Evolutionary conservation across 139 green algal genomes (phyloP).

Genomic region (Chlorella sp.): DNA sequence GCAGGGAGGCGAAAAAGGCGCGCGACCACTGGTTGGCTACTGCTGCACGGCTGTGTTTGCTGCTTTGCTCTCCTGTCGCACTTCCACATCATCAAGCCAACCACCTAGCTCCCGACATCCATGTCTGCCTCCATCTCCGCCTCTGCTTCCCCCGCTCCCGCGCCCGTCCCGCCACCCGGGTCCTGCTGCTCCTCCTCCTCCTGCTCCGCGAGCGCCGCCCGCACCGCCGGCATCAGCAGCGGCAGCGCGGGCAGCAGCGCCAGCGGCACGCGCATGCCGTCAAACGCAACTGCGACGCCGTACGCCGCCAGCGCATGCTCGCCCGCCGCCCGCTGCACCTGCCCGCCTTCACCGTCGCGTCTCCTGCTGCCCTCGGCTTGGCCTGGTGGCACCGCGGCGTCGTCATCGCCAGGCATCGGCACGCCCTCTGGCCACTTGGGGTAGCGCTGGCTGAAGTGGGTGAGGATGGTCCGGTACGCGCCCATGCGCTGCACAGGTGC

Average conservation of each 20-base stretch:
- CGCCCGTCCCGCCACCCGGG: not conserved
- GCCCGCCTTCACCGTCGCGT: not conserved
- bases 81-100: too few species aligned
- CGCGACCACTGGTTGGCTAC: too few species aligned
- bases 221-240: conserved; percentile 18
- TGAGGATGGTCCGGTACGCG: conserved; percentile 62
- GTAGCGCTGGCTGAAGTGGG: conserved; percentile 74
- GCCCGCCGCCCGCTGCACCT: not conserved
- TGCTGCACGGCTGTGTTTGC: too few species aligned
- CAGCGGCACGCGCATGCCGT: conserved; percentile 64
- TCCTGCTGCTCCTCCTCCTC: not conserved
- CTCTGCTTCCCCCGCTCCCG: not conserved
- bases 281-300: conserved; percentile 50
- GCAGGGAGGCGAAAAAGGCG: too few species aligned
- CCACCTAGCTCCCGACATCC: too few species aligned
- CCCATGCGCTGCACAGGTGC: conserved; percentile 50
- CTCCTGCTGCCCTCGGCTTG: not conserved
- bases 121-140: not conserved
- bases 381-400: not conserved
- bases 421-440: conserved; percentile 51
- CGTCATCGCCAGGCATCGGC: not conserved
- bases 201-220: conserved; percentile 12
- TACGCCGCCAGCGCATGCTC: not conserved
- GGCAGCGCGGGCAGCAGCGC: conserved; percentile 32
- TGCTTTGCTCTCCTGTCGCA: too few species aligned